Percentiles rank a stretch among this genome's conserved stretches.
Evolutionary conservation across 2,329 filamentous ascomycete species (phyloP).

Genomic region (Claviceps cyperi): DNA sequence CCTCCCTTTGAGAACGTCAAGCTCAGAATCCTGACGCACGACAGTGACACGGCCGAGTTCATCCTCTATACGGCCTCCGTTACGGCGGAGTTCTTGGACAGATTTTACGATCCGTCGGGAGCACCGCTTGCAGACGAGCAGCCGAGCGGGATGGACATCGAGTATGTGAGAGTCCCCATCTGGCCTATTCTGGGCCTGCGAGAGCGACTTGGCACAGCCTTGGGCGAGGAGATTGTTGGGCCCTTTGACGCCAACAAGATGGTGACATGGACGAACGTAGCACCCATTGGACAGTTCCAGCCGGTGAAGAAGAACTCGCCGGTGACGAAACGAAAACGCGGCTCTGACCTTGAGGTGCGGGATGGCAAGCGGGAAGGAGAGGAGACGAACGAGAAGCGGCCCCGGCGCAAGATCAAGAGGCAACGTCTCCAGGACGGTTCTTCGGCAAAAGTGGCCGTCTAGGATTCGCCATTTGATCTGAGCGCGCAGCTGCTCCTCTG

Average conservation of each 20-base stretch:
- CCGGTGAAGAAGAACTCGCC: slow-evolving; percentile 6
- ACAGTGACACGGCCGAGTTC: slow-evolving; percentile 33
- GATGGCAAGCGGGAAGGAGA: slow-evolving; percentile 27
- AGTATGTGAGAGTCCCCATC: slow-evolving; percentile 33
- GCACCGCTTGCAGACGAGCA: slow-evolving; percentile 16
- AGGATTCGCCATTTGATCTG: neutral
- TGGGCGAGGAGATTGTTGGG: slow-evolving; percentile 37
- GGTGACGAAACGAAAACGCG: slow-evolving; percentile 18
- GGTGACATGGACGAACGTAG: slow-evolving; percentile 24
- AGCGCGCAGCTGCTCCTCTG: too few species aligned
- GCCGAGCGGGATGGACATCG: slow-evolving; percentile 27
- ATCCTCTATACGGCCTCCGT: slow-evolving; percentile 38
- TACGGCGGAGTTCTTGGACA: slow-evolving; percentile 31
- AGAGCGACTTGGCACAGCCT: slow-evolving; percentile 37
- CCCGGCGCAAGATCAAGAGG: slow-evolving; percentile 17
- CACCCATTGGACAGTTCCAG: slow-evolving; percentile 16
- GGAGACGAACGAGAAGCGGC: slow-evolving; percentile 17
- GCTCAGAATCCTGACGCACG: slow-evolving; percentile 36
- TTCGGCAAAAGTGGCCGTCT: slow-evolving; percentile 18
- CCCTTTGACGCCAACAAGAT: slow-evolving; percentile 21
- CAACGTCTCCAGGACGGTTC: slow-evolving; percentile 18
- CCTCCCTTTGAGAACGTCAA: slow-evolving; percentile 32
- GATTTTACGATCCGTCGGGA: slow-evolving; percentile 34
- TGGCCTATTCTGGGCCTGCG: slow-evolving; percentile 42
- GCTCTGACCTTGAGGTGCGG: slow-evolving; percentile 12